phyloP scores from a whole-genome alignment of 192 early-diverging fungal species.

The Podila epigama region DNA sequence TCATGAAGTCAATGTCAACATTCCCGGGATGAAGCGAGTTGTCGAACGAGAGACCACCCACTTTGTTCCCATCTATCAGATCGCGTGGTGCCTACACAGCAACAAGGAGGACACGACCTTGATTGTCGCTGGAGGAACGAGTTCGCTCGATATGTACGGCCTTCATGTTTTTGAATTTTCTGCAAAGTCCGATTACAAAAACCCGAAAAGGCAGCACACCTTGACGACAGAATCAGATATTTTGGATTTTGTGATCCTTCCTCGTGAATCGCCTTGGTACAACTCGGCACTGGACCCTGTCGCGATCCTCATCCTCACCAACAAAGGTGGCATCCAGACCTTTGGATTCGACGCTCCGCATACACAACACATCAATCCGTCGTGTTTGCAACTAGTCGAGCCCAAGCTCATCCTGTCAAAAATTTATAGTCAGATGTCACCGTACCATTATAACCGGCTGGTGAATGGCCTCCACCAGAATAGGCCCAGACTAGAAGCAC shows the following conservation, averaged over 20 bases:
- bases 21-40: slow-evolving; percentile 18
- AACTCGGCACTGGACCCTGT: slow-evolving; percentile 45
- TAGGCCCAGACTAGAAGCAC: background rate
- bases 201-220: slow-evolving; percentile 48
- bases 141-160: slow-evolving; percentile 49
- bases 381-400: slow-evolving; percentile 40
- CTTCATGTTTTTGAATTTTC: slow-evolving; percentile 52
- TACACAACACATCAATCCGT: slow-evolving; percentile 39
- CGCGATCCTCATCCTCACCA: slow-evolving; percentile 46
- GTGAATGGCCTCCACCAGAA: slow-evolving; percentile 10
- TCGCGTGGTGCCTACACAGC: slow-evolving; percentile 50
- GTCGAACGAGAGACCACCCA: slow-evolving; percentile 12
- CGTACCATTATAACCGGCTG: slow-evolving; percentile 16
- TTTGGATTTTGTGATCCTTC: slow-evolving; percentile 51
- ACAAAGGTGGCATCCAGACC: slow-evolving; percentile 31
- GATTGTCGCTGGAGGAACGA: slow-evolving; percentile 53
- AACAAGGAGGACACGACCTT: slow-evolving; percentile 44
- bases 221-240: slow-evolving; percentile 48
- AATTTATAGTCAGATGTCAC: slow-evolving; percentile 29
- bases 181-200: slow-evolving; percentile 32
- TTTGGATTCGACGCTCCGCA: slow-evolving; percentile 42
- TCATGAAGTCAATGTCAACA: slow-evolving; percentile 15
- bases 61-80: slow-evolving; percentile 54
- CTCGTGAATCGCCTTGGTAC: slow-evolving; percentile 48
- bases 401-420: slow-evolving; percentile 44